These are phyloP conservation scores for Mimosa pudica DNA, from an alignment of 306 rosid species.

Conservation along the genomic window DNA sequence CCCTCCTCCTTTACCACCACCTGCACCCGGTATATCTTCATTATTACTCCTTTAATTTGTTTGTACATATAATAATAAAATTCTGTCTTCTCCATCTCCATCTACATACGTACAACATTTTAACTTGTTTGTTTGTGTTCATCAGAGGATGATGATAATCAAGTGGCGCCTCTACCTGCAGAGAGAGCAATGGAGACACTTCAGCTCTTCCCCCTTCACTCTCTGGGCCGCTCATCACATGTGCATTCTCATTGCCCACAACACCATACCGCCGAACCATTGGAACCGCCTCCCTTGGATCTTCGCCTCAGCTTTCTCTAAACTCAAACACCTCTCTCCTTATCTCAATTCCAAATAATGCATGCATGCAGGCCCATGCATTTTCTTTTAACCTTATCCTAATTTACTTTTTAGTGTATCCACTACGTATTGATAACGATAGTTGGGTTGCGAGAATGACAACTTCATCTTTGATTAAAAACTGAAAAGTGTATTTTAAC, in stretches of 20 bases:
- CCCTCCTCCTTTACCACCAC: background rate
- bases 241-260: slow-evolving; percentile 56
- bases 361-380: background rate
- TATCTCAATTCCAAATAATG: background rate
- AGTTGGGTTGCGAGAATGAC: slow-evolving; percentile 11
- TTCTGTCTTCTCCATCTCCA: background rate
- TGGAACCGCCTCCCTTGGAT: slow-evolving; percentile 85
- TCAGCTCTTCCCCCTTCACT: slow-evolving; percentile 81
- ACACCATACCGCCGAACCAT: slow-evolving; percentile 44
- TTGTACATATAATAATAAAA: slow-evolving; percentile 35
- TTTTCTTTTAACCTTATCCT: slow-evolving; percentile 20
- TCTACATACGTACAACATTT: too few species aligned
- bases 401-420: slow-evolving; percentile 12
- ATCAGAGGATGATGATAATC: slow-evolving; percentile 8
- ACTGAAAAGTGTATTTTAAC: background rate
- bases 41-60: background rate
- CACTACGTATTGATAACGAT: background rate
- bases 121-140: background rate
- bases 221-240: slow-evolving; percentile 22
- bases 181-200: slow-evolving; percentile 77
- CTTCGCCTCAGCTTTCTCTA: slow-evolving; percentile 81
- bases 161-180: slow-evolving; percentile 38
- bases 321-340: background rate
- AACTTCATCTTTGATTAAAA: background rate
- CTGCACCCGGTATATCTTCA: background rate